phyloP scores from a whole-genome alignment of 257 asterid species.

The Nemophila menziesii region DNA sequence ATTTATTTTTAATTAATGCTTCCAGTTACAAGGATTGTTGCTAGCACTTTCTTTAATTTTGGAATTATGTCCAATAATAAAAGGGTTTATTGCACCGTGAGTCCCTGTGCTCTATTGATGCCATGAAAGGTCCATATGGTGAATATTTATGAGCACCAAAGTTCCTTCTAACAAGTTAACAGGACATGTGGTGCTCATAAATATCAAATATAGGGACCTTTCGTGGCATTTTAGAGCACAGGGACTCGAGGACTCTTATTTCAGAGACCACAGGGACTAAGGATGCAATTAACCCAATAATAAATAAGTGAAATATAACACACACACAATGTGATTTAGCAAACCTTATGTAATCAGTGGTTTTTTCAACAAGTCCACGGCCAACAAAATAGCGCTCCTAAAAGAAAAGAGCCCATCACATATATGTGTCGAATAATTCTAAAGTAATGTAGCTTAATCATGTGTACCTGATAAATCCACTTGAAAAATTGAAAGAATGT shows the following conservation, averaged over 20 bases:
- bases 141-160: too few relatives aligned
- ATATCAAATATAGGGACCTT: too few relatives aligned
- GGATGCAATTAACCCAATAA: too few relatives aligned
- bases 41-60: too few relatives aligned
- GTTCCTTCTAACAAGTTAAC: too few relatives aligned
- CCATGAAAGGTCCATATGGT: too few relatives aligned
- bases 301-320: not conserved
- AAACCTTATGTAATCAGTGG: constrained; percentile 78
- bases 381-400: constrained; percentile 99
- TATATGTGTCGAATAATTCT: not conserved
- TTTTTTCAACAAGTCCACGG: constrained; percentile 91
- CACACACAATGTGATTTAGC: constrained; percentile 9
- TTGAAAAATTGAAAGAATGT: constrained; percentile 96
- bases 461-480: constrained; percentile 86
- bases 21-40: not conserved
- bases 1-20: not conserved
- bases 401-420: constrained; percentile 12
- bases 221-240: too few relatives aligned
- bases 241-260: too few relatives aligned
- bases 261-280: too few relatives aligned
- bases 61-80: not conserved
- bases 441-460: not conserved
- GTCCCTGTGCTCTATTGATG: too few relatives aligned
- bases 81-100: not conserved
- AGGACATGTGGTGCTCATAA: too few relatives aligned